Conservation (phyloP, 345 rosid species). For the Salix viminalis region DNA sequence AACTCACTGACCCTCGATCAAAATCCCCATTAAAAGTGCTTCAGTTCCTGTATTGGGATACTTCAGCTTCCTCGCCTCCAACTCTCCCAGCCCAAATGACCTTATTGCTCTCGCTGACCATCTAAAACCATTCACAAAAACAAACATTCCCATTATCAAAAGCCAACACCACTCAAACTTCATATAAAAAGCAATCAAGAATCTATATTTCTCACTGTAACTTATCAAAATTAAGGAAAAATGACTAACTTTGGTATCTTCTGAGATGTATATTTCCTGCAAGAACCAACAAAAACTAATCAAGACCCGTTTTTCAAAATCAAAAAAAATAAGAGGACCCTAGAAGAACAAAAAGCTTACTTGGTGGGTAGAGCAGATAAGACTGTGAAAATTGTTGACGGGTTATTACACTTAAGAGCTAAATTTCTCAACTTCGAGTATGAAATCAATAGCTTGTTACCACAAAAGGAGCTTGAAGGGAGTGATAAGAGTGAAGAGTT, state of each 20-base stretch:
- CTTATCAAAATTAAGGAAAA: background rate
- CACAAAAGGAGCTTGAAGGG: constrained; percentile 36
- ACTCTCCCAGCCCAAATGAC: constrained; percentile 71
- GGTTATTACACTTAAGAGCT: constrained; percentile 25
- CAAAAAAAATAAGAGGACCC: background rate
- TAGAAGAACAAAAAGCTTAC: constrained; percentile 28
- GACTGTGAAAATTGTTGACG: constrained; percentile 37
- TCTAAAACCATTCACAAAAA: constrained; percentile 32
- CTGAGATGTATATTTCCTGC: constrained; percentile 58
- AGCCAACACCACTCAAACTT: no score
- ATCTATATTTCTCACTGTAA: background rate
- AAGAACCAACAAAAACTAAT: constrained; percentile 8
- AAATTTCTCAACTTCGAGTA: constrained; percentile 26
- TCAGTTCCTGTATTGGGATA: constrained; percentile 79
- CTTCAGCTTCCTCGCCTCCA: constrained; percentile 92
- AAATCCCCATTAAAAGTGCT: constrained; percentile 81
- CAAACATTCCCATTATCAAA: background rate
- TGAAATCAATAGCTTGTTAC: constrained; percentile 39
- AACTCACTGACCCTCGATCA: constrained; percentile 68
- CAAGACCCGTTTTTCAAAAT: background rate
- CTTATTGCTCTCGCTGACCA: constrained; percentile 92
- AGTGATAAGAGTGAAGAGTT: constrained; percentile 19
- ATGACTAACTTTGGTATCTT: constrained; percentile 55
- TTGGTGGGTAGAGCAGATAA: constrained; percentile 63
- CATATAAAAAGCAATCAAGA: background rate